Percentiles rank a stretch among this genome's conserved stretches.
Conservation (phyloP, 108 stramenopile genomes). For the Skeletonema potamos region DNA sequence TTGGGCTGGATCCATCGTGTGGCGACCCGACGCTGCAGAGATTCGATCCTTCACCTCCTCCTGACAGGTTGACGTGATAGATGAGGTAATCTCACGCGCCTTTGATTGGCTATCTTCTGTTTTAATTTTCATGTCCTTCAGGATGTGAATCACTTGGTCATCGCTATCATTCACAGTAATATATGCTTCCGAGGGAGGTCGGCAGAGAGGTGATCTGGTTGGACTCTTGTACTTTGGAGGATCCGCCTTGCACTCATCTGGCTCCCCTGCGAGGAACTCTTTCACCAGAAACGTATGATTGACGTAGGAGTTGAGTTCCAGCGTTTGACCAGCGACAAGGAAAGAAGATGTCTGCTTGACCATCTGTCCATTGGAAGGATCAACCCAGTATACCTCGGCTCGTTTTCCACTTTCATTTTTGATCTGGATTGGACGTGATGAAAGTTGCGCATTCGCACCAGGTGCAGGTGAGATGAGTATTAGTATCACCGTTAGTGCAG, state of each 20-base stretch:
- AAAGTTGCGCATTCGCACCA: not conserved
- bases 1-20: slow-evolving; percentile 8
- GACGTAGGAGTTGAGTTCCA: slow-evolving; percentile 59
- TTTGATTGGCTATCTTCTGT: slow-evolving; percentile 29
- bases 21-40: not conserved
- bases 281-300: slow-evolving; percentile 75
- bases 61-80: slow-evolving; percentile 24
- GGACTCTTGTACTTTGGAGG: not conserved
- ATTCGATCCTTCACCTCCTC: slow-evolving; percentile 12
- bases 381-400: slow-evolving; percentile 61
- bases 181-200: slow-evolving; percentile 22
- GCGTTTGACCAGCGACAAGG: slow-evolving; percentile 39
- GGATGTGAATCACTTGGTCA: slow-evolving; percentile 44
- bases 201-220: slow-evolving; percentile 7
- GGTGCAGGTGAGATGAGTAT: not conserved
- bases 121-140: slow-evolving; percentile 40
- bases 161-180: slow-evolving; percentile 51
- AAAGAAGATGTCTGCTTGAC: not conserved
- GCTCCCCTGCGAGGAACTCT: slow-evolving; percentile 26
- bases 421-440: slow-evolving; percentile 35
- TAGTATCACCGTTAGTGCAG: not conserved
- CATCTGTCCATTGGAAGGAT: slow-evolving; percentile 37
- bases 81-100: not conserved
- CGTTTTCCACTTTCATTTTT: slow-evolving; percentile 52
- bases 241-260: slow-evolving; percentile 30